A percentile compares a stretch with the other conserved stretches of the same genome.
These are phyloP conservation scores for Protostelium mycophagum DNA, from an alignment of 78 protist species.

Conservation along the genomic window DNA sequence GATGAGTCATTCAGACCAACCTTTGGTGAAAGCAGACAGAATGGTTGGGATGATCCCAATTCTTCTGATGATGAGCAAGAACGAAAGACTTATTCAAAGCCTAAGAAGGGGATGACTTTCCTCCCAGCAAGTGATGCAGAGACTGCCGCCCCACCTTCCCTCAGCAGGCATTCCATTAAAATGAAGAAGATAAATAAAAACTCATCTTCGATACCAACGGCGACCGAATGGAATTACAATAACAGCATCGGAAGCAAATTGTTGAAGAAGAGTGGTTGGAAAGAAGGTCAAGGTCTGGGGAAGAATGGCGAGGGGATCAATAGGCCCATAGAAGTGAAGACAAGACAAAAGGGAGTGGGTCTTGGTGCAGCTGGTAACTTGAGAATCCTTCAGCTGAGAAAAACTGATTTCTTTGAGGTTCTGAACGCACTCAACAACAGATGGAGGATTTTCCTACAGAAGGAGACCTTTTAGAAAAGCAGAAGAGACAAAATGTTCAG, in stretches of 20 bases:
- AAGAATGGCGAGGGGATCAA: conserved; percentile 58
- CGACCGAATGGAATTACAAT: neutral
- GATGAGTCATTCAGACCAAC: too few relatives aligned
- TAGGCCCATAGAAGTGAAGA: conserved; percentile 31
- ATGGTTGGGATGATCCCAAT: neutral
- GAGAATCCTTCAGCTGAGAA: too few relatives aligned
- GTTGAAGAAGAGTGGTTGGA: conserved; percentile 64
- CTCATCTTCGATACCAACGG: neutral
- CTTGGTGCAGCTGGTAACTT: conserved; percentile 21
- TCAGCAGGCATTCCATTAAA: neutral
- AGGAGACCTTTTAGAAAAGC: neutral
- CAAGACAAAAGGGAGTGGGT: conserved; percentile 48
- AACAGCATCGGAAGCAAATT: conserved; percentile 4
- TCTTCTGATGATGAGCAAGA: neutral
- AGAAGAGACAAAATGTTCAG: neutral
- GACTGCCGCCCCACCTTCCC: neutral
- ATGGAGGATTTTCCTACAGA: neutral
- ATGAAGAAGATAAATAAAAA: neutral
- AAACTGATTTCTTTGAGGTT: neutral
- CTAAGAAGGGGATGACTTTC: neutral
- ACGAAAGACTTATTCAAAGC: neutral
- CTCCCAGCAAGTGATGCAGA: neutral
- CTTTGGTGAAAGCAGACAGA: too few relatives aligned
- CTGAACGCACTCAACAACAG: neutral
- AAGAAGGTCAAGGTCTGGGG: conserved; percentile 64